Base-by-base conservation (phyloP, 2,329 filamentous ascomycete species). In the Aspergillus brunneoviolaceus region DNA sequence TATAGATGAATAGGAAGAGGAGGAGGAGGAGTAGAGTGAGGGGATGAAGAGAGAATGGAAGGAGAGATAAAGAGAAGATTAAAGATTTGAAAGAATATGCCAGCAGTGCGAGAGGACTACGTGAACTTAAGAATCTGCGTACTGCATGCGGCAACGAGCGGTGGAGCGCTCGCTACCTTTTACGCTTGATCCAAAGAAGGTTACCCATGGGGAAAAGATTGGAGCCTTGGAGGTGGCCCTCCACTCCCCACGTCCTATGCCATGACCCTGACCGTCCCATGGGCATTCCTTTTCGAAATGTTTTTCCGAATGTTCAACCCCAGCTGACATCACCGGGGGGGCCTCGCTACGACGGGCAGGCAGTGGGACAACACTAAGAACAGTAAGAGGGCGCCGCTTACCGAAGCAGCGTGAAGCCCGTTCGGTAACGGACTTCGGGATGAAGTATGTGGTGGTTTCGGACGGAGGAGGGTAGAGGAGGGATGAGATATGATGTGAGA, bases 161-260 rank as follows among this genome's bases (percentile, higher is more conserved):
- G 53, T 49, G 39, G 53, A 55, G 45, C 53, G 42, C 42, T 45
- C 39, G 39, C 39, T 45, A 49, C 21, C 27, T 21, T 47, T 23
- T 19, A 29, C 27, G 27, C 53, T 45, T 55, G 39, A 45, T 31
- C 53, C 53, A 55, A 47, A 55, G 25, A 31, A 47, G 27, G 52
- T 31, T 47, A 55, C 53, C 53, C 53, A 55, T 31, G 53, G 53
- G 53, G 53, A 55, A 55, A 35, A 47, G 45, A 33, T 55, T 50
- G 25, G 49, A 27, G 21, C 12, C 12, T 49, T 47, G 52, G 35
- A 55, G 53, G 33, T 47, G 27, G 53, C 53, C 53, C 53, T 55
- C 53, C 42, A 33, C 53, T 31, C 31, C 25, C n/a, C 39, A 45
- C 39, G 16, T 19, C 39, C 39, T 45, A 19, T 45, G 19, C 39